These are phyloP conservation scores for Persicaria tinctoria DNA, from an alignment of 148 eudicot genomes.

Conservation along the genomic window DNA sequence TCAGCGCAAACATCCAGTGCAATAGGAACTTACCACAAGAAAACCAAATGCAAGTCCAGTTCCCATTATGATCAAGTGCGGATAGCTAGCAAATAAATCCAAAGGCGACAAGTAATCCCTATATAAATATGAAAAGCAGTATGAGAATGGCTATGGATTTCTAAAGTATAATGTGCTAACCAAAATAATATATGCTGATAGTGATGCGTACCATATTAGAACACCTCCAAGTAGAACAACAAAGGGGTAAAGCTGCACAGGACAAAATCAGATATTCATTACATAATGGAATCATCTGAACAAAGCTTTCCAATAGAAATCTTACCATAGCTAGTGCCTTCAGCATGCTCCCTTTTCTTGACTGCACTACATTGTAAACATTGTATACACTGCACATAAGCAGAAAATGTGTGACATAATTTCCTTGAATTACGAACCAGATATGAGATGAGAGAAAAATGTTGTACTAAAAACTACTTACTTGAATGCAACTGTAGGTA, in stretches of 20 bases:
- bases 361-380: conserved; percentile 58
- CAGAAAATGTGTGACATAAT: too few relatives aligned
- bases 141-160: not conserved
- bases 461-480: conserved; percentile 13
- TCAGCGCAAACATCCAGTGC: not conserved
- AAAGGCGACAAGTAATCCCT: conserved; percentile 85
- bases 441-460: too few relatives aligned
- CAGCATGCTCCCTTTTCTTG: conserved; percentile 82
- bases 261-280: not conserved
- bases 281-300: conserved; percentile 4
- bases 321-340: conserved; percentile 92
- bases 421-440: too few relatives aligned
- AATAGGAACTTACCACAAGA: conserved; percentile 63
- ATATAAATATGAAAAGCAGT: conserved; percentile 20
- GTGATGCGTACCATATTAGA: conserved; percentile 49
- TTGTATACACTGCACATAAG: conserved; percentile 51
- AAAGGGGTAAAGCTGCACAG: conserved; percentile 73
- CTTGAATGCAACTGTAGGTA: conserved; percentile 46
- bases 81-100: conserved; percentile 60
- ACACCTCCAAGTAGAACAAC: conserved; percentile 70
- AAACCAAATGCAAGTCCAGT: conserved; percentile 94
- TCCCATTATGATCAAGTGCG: conserved; percentile 70
- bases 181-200: not conserved
- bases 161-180: not conserved
- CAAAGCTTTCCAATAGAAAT: not conserved